These are phyloP conservation scores for Phytophthora pistaciae DNA, from an alignment of 352 stramenopile species.

Conservation along the genomic window DNA sequence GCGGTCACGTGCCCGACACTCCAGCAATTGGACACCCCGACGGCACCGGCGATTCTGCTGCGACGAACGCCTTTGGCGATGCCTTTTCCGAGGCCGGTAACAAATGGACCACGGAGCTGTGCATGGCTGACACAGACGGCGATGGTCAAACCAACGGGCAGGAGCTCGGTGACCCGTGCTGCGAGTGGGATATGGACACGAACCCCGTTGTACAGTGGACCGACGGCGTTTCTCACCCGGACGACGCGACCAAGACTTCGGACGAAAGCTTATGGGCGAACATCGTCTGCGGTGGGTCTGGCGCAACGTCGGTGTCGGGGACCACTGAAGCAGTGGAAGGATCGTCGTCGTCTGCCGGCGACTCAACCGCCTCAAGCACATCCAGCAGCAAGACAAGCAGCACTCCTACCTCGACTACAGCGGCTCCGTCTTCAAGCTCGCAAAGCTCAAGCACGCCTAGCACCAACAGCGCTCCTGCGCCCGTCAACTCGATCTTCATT, in stretches of 20 bases:
- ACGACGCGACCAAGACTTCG: constrained; percentile 26
- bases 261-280: constrained; percentile 27
- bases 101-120: constrained; percentile 21
- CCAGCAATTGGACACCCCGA: constrained; percentile 24
- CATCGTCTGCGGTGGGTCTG: constrained; percentile 17
- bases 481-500: constrained; percentile 12
- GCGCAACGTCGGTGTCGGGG: constrained; percentile 3
- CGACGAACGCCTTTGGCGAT: constrained; percentile 22
- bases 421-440: constrained; percentile 11
- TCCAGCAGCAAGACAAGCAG: constrained; percentile 5
- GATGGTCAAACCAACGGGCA: constrained; percentile 25
- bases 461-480: constrained; percentile 10
- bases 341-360: constrained; percentile 8
- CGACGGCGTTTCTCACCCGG: constrained; percentile 24
- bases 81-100: constrained; percentile 16
- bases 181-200: constrained; percentile 21
- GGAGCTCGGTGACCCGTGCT: constrained; percentile 23
- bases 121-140: constrained; percentile 18
- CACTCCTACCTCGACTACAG: constrained; percentile 2
- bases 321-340: background rate
- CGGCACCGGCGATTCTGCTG: constrained; percentile 8
- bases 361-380: constrained; percentile 18
- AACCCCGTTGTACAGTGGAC: constrained; percentile 26
- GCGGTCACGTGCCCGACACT: constrained; percentile 17
- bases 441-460: constrained; percentile 21